These are phyloP conservation scores for Blastobotrys muscicola DNA, from an alignment of 805 yeast species.

Conservation along the genomic window DNA sequence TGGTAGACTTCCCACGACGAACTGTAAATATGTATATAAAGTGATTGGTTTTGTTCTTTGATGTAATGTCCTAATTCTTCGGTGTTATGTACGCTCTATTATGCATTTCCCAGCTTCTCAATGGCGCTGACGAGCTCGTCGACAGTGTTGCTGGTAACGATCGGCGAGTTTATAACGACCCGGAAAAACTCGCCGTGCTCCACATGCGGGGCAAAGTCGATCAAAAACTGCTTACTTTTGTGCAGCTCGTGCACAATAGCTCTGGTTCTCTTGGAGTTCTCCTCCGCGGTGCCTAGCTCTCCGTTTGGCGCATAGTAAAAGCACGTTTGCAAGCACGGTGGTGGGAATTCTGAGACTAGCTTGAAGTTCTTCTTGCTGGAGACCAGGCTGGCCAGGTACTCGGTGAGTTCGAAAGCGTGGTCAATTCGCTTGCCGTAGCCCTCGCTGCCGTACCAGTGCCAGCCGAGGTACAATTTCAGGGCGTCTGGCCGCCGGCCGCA, in stretches of 20 bases:
- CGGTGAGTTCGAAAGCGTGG: conserved; percentile 59
- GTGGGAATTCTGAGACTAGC: conserved; percentile 47
- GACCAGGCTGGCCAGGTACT: conserved; percentile 47
- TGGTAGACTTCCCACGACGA: background rate
- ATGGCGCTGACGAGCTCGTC: conserved; percentile 38
- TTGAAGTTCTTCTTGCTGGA: conserved; percentile 36
- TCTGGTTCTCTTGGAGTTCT: conserved; percentile 50
- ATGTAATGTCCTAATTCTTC: background rate
- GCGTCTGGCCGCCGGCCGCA: conserved; percentile 84
- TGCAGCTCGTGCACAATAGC: conserved; percentile 53
- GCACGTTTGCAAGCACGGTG: conserved; percentile 78
- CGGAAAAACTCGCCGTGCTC: conserved; percentile 72
- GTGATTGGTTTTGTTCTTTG: background rate
- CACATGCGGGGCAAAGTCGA: conserved; percentile 66
- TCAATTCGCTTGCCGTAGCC: conserved; percentile 63
- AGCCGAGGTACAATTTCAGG: conserved; percentile 64
- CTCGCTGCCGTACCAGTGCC: conserved; percentile 66
- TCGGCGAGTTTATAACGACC: conserved; percentile 73
- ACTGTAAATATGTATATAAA: background rate
- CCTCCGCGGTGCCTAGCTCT: conserved; percentile 23
- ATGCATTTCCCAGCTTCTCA: conserved; percentile 10
- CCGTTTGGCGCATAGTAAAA: conserved; percentile 55
- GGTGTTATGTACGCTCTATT: background rate
- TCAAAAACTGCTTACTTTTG: conserved; percentile 52
- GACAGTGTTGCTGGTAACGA: conserved; percentile 34